Percentiles rank a stretch among this genome's conserved stretches.
Evolutionary conservation across 805 yeast species (phyloP).

Genomic region (Kodamaea jinghongensis): DNA sequence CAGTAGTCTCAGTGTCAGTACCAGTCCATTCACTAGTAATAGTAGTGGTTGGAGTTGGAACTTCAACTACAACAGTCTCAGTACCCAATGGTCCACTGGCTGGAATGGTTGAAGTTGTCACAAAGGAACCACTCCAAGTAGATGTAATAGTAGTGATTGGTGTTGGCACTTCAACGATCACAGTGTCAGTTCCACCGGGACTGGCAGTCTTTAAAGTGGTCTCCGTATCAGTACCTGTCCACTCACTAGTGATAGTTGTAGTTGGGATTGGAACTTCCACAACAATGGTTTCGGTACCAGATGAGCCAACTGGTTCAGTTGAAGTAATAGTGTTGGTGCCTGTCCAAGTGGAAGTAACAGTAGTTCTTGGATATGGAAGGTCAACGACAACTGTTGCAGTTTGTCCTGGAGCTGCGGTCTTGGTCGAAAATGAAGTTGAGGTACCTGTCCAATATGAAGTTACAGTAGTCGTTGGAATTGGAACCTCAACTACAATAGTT

Average conservation of each 20-base stretch:
- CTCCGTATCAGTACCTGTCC: constrained; percentile 9
- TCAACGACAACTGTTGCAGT: constrained; percentile 14
- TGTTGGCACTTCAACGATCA: constrained; percentile 14
- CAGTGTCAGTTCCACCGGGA: constrained; percentile 8
- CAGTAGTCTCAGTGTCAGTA: constrained; percentile 6
- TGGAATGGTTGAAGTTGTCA: constrained; percentile 8
- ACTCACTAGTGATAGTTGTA: constrained; percentile 12
- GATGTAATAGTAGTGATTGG: constrained; percentile 10
- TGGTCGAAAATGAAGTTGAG: constrained; percentile 7
- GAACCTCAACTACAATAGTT: constrained; percentile 14
- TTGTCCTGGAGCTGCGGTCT: constrained; percentile 5
- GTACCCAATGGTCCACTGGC: constrained; percentile 14
- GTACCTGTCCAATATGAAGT: constrained; percentile 9
- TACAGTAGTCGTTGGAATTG: constrained; percentile 9
- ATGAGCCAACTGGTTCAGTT: constrained; percentile 12
- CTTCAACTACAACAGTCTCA: constrained; percentile 21
- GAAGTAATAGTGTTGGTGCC: constrained; percentile 10
- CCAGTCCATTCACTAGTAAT: constrained; percentile 11
- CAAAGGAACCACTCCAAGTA: constrained; percentile 5
- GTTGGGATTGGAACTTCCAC: constrained; percentile 19
- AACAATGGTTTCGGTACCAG: constrained; percentile 20
- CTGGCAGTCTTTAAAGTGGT: constrained; percentile 9
- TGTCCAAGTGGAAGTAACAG: constrained; percentile 11
- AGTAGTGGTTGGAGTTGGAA: constrained; percentile 12
- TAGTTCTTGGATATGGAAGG: constrained; percentile 11